Conservation (phyloP, 2,329 filamentous ascomycete genomes). For the Neurospora crassa region DNA sequence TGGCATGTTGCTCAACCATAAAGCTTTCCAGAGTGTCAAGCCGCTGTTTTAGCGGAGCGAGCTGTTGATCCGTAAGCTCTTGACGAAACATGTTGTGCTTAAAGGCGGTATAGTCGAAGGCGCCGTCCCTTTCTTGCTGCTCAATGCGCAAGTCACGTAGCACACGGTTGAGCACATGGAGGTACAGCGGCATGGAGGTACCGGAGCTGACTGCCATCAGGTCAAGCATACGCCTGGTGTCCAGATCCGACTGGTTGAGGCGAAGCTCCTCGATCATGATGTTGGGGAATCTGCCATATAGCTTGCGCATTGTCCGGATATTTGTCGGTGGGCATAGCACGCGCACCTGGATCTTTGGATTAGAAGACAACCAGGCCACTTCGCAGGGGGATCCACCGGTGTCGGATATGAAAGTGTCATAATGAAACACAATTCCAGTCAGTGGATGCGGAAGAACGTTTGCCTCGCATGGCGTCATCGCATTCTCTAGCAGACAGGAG, state of each 20-base stretch:
- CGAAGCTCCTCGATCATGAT: constrained; percentile 40
- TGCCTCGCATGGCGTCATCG: constrained; percentile 34
- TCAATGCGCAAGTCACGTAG: constrained; percentile 43
- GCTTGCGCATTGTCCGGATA: constrained; percentile 28
- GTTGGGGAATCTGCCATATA: constrained; percentile 33
- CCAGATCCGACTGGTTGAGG: constrained; percentile 42
- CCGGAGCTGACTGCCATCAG: constrained; percentile 44
- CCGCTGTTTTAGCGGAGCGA: constrained; percentile 45
- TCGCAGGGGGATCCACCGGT: constrained; percentile 44
- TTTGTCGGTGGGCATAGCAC: constrained; percentile 48
- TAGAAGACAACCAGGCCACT: constrained; percentile 43
- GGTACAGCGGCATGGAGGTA: constrained; percentile 42
- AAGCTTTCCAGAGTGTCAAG: constrained; percentile 57
- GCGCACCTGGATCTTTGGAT: constrained; percentile 33
- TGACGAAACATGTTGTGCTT: constrained; percentile 25
- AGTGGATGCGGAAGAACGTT: constrained; percentile 41
- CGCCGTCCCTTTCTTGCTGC: constrained; percentile 26
- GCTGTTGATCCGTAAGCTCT: constrained; percentile 40
- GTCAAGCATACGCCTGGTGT: constrained; percentile 47
- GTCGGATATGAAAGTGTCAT: constrained; percentile 45
- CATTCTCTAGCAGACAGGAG: constrained; percentile 47
- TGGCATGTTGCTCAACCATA: constrained; percentile 29
- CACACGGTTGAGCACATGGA: constrained; percentile 45
- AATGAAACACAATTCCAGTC: constrained; percentile 56
- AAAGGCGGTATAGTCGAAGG: constrained; percentile 44